Percentiles rank a stretch among this genome's conserved stretches.
These are phyloP conservation scores for Fragilariopsis cylindrus DNA, from an alignment of 108 stramenopile genomes.

Conservation along the genomic window DNA sequence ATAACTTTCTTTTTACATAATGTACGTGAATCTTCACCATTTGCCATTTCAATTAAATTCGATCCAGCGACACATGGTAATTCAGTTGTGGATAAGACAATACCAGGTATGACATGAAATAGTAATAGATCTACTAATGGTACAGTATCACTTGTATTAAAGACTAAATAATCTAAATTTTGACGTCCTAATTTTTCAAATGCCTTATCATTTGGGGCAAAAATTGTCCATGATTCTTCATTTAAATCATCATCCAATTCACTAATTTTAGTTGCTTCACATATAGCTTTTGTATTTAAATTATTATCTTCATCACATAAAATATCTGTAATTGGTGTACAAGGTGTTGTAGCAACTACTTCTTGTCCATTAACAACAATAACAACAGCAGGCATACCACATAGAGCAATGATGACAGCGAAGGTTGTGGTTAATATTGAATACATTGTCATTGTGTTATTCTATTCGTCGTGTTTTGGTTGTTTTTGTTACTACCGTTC, in stretches of 20 bases:
- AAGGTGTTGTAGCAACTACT: neutral
- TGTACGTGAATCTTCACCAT: slow-evolving; percentile 28
- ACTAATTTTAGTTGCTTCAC: slow-evolving; percentile 7
- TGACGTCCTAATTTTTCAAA: slow-evolving; percentile 30
- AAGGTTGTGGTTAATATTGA: too few relatives aligned
- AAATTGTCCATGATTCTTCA: slow-evolving; percentile 18
- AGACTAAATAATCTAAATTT: slow-evolving; percentile 1
- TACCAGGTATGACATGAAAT: slow-evolving; percentile 4
- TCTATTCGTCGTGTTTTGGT: too few relatives aligned
- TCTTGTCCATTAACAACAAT: neutral
- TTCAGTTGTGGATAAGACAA: neutral
- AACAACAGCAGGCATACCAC: too few relatives aligned
- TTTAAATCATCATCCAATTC: slow-evolving; percentile 16
- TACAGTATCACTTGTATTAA: slow-evolving; percentile 1
- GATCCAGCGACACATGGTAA: slow-evolving; percentile 12
- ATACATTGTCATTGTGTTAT: too few relatives aligned
- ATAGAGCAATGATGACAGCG: too few relatives aligned
- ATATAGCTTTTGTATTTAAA: neutral
- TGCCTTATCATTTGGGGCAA: slow-evolving; percentile 54
- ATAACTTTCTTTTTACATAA: neutral
- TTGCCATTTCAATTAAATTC: slow-evolving; percentile 27
- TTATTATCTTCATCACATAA: neutral
- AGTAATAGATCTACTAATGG: neutral
- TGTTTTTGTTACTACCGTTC: too few relatives aligned
- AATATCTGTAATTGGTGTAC: neutral